Percentiles rank a stretch among this genome's conserved stretches.
Conservation (phyloP, 371 early-diverging fungal species). For the Smittium mucronatum region DNA sequence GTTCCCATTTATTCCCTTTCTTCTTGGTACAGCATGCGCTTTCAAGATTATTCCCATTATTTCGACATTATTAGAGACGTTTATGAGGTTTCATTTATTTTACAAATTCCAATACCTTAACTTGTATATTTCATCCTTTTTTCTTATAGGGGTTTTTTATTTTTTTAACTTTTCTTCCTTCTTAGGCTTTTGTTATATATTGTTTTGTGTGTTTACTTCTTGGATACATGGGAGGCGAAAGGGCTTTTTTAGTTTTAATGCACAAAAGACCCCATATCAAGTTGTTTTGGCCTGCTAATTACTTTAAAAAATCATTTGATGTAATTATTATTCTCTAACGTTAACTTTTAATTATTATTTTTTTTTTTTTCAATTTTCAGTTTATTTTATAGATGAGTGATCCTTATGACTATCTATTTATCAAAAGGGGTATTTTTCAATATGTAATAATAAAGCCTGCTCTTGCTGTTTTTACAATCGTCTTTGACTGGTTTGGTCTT, state of each 20-base stretch:
- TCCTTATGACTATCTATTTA: conserved; percentile 71
- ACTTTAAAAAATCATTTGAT: conserved; percentile 64
- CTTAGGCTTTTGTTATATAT: conserved; percentile 81
- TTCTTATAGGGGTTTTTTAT: neutral
- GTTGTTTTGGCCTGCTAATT: conserved; percentile 72
- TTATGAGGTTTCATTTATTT: conserved; percentile 52
- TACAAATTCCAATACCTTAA: neutral
- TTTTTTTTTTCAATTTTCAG: neutral
- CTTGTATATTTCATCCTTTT: conserved; percentile 5
- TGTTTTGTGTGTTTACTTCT: conserved; percentile 82
- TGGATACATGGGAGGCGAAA: conserved; percentile 86
- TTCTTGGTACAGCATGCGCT: conserved; percentile 63
- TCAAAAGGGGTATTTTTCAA: conserved; percentile 86
- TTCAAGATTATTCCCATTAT: conserved; percentile 62
- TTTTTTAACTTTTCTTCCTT: conserved; percentile 19
- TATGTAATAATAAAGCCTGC: conserved; percentile 84
- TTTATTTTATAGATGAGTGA: conserved; percentile 44
- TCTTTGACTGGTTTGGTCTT: conserved; percentile 51
- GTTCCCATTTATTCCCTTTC: conserved; percentile 84
- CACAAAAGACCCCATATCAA: conserved; percentile 59
- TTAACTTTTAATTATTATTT: too few relatives aligned
- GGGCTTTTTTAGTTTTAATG: conserved; percentile 55
- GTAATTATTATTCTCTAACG: conserved; percentile 22
- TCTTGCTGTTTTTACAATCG: conserved; percentile 63
- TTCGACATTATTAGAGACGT: conserved; percentile 86